phyloP scores from a whole-genome alignment of 2,329 filamentous ascomycete genomes.

The Pseudogymnoascus sp. region DNA sequence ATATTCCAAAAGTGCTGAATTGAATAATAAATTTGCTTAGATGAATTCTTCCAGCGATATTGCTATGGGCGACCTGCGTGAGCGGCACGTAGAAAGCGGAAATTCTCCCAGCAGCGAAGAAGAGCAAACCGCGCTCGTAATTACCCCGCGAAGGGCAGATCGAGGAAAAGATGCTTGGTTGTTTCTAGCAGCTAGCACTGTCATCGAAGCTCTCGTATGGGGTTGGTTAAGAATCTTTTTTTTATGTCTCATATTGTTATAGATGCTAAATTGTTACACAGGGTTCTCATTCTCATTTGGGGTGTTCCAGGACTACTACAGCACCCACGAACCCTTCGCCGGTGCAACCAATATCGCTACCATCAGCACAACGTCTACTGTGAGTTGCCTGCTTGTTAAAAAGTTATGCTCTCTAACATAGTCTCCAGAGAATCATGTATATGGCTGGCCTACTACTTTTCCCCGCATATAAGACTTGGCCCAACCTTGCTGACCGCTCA shows the following conservation, averaged over 20 bases:
- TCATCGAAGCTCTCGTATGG: constrained; percentile 49
- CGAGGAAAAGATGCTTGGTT: constrained; percentile 45
- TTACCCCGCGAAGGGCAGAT: constrained; percentile 38
- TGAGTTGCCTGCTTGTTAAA: constrained; percentile 29
- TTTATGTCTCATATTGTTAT: constrained; percentile 23
- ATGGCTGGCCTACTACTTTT: constrained; percentile 22
- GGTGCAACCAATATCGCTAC: constrained; percentile 33
- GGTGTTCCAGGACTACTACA: constrained; percentile 40
- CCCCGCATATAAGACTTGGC: constrained; percentile 23
- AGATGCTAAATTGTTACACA: constrained; percentile 18
- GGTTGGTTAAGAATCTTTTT: constrained; percentile 31
- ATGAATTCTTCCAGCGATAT: background rate
- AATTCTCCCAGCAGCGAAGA: background rate
- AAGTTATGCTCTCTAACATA: constrained; percentile 33
- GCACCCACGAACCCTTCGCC: constrained; percentile 31
- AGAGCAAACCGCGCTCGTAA: background rate
- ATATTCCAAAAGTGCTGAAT: background rate
- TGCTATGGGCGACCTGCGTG: background rate
- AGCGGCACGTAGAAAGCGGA: background rate
- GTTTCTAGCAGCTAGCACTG: constrained; percentile 43
- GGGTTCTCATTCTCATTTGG: constrained; percentile 34
- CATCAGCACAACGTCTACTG: constrained; percentile 34
- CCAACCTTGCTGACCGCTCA: constrained; percentile 26
- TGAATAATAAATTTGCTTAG: background rate
- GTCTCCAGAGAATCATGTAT: constrained; percentile 26